Percentiles rank a stretch among this genome's conserved stretches.
Conservation (phyloP, 768 basidiomycete species). For the Gloeopeniophorella convolvens region DNA sequence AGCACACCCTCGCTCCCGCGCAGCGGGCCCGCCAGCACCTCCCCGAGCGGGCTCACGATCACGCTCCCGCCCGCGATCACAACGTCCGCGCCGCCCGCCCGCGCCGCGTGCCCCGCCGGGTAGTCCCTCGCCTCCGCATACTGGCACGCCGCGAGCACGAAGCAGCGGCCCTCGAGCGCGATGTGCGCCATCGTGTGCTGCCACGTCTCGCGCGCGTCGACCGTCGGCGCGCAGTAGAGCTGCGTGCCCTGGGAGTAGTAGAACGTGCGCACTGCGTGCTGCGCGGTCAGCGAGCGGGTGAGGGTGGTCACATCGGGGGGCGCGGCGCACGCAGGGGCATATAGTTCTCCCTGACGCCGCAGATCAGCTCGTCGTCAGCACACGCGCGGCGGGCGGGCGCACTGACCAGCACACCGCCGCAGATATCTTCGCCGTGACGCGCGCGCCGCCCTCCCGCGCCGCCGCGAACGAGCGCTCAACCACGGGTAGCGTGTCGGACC, state of each 20-base stretch:
- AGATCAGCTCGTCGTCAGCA: neutral
- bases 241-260: slow-evolving; percentile 56
- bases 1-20: slow-evolving; percentile 45
- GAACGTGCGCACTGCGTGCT: slow-evolving; percentile 43
- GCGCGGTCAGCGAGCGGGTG: too few species aligned
- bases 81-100: slow-evolving; percentile 38
- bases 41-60: slow-evolving; percentile 53
- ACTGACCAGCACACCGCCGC: slow-evolving; percentile 55
- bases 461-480: slow-evolving; percentile 34
- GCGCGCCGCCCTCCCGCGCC: slow-evolving; percentile 13
- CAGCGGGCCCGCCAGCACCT: slow-evolving; percentile 53
- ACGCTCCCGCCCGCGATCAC: slow-evolving; percentile 59
- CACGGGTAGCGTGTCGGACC: slow-evolving; percentile 48
- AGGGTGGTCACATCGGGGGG: neutral
- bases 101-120: slow-evolving; percentile 39
- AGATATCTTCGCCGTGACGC: slow-evolving; percentile 40
- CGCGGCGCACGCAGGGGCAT: slow-evolving; percentile 52
- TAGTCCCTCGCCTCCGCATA: slow-evolving; percentile 50
- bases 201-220: slow-evolving; percentile 54
- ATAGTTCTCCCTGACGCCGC: slow-evolving; percentile 64
- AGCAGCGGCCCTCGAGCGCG: slow-evolving; percentile 62
- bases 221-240: slow-evolving; percentile 61
- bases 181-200: slow-evolving; percentile 53
- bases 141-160: slow-evolving; percentile 59
- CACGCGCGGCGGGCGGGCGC: too few species aligned